phyloP scores from a whole-genome alignment of 73 alveolate genomes.

The Paramecium sexaurelia region DNA sequence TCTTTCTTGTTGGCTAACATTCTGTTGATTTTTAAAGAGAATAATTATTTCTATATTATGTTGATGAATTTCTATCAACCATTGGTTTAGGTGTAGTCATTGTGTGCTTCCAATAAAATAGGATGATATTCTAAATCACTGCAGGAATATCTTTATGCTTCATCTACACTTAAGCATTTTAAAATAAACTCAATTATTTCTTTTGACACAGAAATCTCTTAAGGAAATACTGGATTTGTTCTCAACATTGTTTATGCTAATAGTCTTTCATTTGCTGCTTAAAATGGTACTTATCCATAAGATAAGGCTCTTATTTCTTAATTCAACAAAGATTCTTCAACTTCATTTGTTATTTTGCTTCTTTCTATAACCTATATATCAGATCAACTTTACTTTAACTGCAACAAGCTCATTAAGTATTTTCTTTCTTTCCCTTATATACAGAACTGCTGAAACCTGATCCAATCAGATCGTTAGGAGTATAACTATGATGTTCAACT shows the following conservation, averaged over 20 bases:
- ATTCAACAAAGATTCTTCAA: slow-evolving; percentile 11
- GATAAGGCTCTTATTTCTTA: slow-evolving; percentile 39
- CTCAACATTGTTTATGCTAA: neutral
- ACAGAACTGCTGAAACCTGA: slow-evolving; percentile 51
- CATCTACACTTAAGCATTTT: slow-evolving; percentile 26
- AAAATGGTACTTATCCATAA: slow-evolving; percentile 57
- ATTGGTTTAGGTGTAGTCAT: slow-evolving; percentile 42
- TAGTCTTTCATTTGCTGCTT: slow-evolving; percentile 9
- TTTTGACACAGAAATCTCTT: neutral
- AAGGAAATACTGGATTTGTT: slow-evolving; percentile 29
- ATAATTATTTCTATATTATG: neutral
- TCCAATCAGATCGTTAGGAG: neutral
- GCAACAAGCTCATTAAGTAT: slow-evolving; percentile 56
- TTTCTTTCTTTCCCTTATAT: slow-evolving; percentile 27
- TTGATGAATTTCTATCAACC: slow-evolving; percentile 3
- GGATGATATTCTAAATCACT: slow-evolving; percentile 46
- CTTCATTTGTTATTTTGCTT: neutral
- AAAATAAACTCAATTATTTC: slow-evolving; percentile 32
- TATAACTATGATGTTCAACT: slow-evolving; percentile 2
- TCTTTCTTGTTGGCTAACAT: slow-evolving; percentile 3
- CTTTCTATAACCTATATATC: slow-evolving; percentile 8
- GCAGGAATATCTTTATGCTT: neutral
- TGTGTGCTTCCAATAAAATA: neutral
- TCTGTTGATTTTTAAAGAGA: neutral
- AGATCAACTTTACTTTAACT: neutral